Base-by-base conservation (phyloP, 1,284 basidiomycete species). In the Heterobasidion irregulare region DNA sequence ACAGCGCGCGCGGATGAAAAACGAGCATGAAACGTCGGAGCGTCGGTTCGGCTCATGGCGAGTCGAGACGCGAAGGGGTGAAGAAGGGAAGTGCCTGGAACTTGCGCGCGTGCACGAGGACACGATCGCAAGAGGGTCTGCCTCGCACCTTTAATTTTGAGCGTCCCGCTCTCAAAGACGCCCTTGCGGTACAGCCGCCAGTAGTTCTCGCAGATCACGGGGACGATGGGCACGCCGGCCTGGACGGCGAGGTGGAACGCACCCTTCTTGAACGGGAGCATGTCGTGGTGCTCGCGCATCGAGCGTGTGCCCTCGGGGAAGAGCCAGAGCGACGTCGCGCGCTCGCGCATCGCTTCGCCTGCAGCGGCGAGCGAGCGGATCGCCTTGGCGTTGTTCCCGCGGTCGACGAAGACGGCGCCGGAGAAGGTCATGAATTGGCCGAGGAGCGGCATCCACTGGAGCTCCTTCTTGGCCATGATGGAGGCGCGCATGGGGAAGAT, bases 171-270 rank as follows among this genome's bases (percentile, higher is more conserved):
- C 45, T 89, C 86, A 63, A 98, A 93, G 13, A 89, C 75, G 50
- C 84, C 86, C 62, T 83, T 79, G 58, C 82, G 84, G 70, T 96
- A 97, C 56, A 96, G 64, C 57, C 82, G 75, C 81, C 90, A 89
- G 69, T 98, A 98, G 71, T 98, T 98, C 72, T 99, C 94, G 61
- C 87, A 88, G 0, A 99, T 88, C 53, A 99, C 82, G 8, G 96
- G 94, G 15, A 94, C 80, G 62, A 99, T 86, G 6, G 94, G 94
- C 47, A 96, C 78, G 19, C 86, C 86, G 7, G 88, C 86, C 71
- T 97, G 88, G 13, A 98, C 78, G 12, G 97, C 96, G 41, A 98
- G 80, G 67, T 99, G 94, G 79, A 99, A 99, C 0, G 94, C 95
- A 44, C 97, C 97, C 72, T 98, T 99, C 76, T 99, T 99, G 75